Conservation (phyloP, 208 protist genomes). For the Wallacemonas sp. region DNA sequence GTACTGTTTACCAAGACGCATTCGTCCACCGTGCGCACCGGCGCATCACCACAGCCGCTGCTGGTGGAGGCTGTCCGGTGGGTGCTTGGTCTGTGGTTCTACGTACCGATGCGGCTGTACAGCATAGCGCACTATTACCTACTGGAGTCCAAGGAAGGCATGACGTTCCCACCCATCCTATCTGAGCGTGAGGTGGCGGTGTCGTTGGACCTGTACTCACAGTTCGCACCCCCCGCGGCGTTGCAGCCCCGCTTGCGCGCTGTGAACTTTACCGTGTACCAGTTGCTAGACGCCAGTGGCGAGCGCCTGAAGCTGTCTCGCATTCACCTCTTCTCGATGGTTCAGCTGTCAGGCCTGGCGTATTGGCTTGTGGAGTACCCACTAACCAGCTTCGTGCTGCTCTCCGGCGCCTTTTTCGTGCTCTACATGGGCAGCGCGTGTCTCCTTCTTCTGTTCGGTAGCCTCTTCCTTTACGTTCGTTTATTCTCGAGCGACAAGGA, state of each 20-base stretch:
- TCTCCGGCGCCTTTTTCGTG: constrained; percentile 21
- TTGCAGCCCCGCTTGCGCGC: constrained; percentile 65
- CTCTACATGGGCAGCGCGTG: constrained; percentile 1
- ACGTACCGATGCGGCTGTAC: constrained; percentile 27
- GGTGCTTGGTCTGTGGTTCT: constrained; percentile 26
- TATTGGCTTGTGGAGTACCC: constrained; percentile 56
- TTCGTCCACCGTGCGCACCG: constrained; percentile 45
- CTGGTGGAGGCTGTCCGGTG: constrained; percentile 7
- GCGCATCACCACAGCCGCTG: constrained; percentile 9
- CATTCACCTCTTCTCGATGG: constrained; percentile 46
- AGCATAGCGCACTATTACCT: constrained; percentile 14
- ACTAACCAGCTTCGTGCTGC: constrained; percentile 32
- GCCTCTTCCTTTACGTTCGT: not conserved
- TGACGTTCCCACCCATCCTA: constrained; percentile 48
- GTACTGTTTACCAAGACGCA: constrained; percentile 51
- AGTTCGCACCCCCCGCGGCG: constrained; percentile 54
- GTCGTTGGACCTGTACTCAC: constrained; percentile 51
- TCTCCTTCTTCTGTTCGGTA: constrained; percentile 5
- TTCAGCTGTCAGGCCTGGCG: constrained; percentile 49
- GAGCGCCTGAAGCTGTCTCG: constrained; percentile 37
- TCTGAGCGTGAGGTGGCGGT: constrained; percentile 41
- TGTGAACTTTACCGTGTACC: constrained; percentile 76
- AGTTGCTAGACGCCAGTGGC: constrained; percentile 11
- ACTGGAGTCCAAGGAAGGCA: constrained; percentile 15
- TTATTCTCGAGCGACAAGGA: not conserved